Base-by-base conservation (phyloP, 306 rosid genomes). In the Sphenostylis stenocarpa region DNA sequence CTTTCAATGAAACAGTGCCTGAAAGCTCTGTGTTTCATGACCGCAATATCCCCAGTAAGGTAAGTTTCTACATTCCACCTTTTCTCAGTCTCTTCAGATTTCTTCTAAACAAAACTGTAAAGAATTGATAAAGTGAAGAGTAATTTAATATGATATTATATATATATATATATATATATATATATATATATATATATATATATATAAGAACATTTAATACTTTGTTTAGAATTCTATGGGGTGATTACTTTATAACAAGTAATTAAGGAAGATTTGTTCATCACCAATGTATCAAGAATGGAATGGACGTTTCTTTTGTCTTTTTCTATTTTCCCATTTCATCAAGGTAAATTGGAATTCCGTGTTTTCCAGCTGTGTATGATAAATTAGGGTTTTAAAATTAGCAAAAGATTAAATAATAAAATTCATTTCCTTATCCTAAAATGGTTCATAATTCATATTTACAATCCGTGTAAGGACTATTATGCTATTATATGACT, bases 1-100 rank as follows among this genome's bases (percentile, higher is more conserved):
- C 84, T 55, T 90, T 75, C 84, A 77, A 78, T 70, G 80, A 17
- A 71, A 77, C 91, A 6, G 73, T 51, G 17, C 83, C 86, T 20
- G 31, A 63, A 81, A 24, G 7, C 17, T 90, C 98, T 0, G 87
- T 83, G 0, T 94, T 94, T 60, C 39, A 86, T 73, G 91, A 84
- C 49, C 86, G 97, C 38, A 73, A 79, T 48, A 84, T 94, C 39
- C 97, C 97, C 34, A 94, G 98, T 48, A 83, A 91, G 98, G 98
- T 94, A 47, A 77, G 88, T 77, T 6, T 61, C 33, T 64, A 3
- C 60, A 43, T 38, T 38, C 11, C 38, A 7, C 12, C 65, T 26
- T 6, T 6, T n/a, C n/a, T n/a, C n/a, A 13, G 19, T 57, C 64
- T 26, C 64, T 57, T 57, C 36, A 26, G 16, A 61, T 61, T 29